phyloP scores from a whole-genome alignment of 2,329 filamentous ascomycete genomes.

The Botrytis paeoniae region DNA sequence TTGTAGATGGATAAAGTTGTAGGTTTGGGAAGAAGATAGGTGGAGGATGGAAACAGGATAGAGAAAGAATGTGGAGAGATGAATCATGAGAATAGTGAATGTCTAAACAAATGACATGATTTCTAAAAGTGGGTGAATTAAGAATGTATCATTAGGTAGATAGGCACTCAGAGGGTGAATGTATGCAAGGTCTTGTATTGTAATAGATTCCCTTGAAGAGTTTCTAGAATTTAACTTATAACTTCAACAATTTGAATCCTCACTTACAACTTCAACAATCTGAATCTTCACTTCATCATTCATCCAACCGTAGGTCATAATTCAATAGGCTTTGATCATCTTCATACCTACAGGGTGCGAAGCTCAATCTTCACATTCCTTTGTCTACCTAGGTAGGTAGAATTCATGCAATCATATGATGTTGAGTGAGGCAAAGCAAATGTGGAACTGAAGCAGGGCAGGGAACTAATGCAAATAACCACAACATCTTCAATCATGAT shows the following conservation, averaged over 20 bases:
- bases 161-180: no score
- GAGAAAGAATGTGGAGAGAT: background rate
- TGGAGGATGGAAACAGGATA: background rate
- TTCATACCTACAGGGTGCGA: background rate
- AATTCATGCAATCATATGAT: background rate
- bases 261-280: background rate
- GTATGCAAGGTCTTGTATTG: background rate
- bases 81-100: constrained; percentile 2
- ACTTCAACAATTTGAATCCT: background rate
- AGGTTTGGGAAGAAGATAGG: background rate
- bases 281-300: background rate
- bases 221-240: background rate
- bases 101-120: background rate
- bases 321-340: background rate
- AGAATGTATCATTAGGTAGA: background rate
- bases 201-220: background rate
- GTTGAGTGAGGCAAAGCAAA: background rate
- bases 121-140: background rate
- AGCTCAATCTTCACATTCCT: background rate
- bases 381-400: background rate
- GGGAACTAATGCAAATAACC: background rate
- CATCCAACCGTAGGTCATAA: fast-evolving
- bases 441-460: background rate
- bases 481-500: background rate
- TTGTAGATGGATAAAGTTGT: background rate